A percentile compares a stretch with the other conserved stretches of the same genome.
These are phyloP conservation scores for Rhododendron williamsianum DNA, from an alignment of 148 eudicot genomes.

Conservation along the genomic window DNA sequence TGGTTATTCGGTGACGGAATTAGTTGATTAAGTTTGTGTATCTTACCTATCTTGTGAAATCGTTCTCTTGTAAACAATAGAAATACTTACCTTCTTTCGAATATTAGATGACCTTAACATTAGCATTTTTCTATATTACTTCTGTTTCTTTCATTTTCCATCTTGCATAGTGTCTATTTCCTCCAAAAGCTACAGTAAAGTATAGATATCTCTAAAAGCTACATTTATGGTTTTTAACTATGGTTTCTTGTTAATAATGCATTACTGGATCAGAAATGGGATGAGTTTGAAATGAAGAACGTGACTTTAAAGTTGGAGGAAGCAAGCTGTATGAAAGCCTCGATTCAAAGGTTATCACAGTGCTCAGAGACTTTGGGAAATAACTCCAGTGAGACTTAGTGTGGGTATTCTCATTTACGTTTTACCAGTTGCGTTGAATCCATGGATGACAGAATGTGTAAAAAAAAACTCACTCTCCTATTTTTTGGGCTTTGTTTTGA, in stretches of 20 bases:
- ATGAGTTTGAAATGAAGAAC: slow-evolving; percentile 24
- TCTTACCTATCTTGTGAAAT: neutral
- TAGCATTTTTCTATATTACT: neutral
- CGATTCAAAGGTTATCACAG: slow-evolving; percentile 1
- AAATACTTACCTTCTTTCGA: neutral
- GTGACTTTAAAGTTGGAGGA: slow-evolving; percentile 22
- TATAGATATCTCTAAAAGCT: neutral
- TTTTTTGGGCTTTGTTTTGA: neutral
- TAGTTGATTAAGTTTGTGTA: neutral
- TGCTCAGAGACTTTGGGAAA: neutral
- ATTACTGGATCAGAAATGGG: slow-evolving; percentile 21
- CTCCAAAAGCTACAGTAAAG: neutral
- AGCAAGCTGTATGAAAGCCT: neutral
- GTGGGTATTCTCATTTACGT: too few relatives aligned
- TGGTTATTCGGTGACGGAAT: neutral
- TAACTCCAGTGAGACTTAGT: too few relatives aligned
- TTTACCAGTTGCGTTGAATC: too few relatives aligned
- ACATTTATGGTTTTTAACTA: neutral
- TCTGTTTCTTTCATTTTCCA: neutral
- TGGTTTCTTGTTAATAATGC: neutral
- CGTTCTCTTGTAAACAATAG: neutral
- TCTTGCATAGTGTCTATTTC: neutral
- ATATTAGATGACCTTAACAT: neutral
- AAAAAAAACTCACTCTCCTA: too few relatives aligned
- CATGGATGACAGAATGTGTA: too few relatives aligned